Evolutionary conservation across 805 yeast species (phyloP).

Genomic region (Tetrapisispora namnaoensis): DNA sequence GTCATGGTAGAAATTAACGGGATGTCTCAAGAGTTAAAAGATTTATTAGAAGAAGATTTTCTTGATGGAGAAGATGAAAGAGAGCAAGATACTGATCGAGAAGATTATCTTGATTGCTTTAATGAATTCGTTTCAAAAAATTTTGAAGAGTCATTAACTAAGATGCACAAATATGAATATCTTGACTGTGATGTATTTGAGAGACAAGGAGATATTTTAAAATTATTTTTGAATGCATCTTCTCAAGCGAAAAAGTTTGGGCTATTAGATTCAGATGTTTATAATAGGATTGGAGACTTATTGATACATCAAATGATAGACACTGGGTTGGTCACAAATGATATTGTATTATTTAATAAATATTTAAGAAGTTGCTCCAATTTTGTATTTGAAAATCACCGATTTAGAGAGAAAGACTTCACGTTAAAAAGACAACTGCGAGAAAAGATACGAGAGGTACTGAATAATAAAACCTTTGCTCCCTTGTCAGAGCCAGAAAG

Average conservation of each 20-base stretch:
- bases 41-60: conserved; percentile 15
- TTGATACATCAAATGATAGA: neutral
- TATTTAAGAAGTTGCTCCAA: neutral
- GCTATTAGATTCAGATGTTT: neutral
- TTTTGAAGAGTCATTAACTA: conserved; percentile 13
- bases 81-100: neutral
- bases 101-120: conserved; percentile 13
- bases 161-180: conserved; percentile 11
- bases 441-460: neutral
- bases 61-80: conserved; percentile 3
- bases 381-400: neutral
- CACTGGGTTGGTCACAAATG: neutral
- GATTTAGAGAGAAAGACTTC: neutral
- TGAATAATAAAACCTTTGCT: neutral
- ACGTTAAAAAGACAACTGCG: neutral
- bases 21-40: conserved; percentile 8
- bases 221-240: neutral
- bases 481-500: neutral
- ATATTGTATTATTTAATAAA: neutral
- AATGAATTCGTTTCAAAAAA: conserved; percentile 17
- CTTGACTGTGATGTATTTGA: conserved; percentile 4
- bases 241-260: neutral
- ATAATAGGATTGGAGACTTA: neutral
- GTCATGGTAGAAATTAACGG: neutral
- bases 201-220: neutral